Conservation (phyloP, 148 eudicot genomes). For the Rhododendron vialii region DNA sequence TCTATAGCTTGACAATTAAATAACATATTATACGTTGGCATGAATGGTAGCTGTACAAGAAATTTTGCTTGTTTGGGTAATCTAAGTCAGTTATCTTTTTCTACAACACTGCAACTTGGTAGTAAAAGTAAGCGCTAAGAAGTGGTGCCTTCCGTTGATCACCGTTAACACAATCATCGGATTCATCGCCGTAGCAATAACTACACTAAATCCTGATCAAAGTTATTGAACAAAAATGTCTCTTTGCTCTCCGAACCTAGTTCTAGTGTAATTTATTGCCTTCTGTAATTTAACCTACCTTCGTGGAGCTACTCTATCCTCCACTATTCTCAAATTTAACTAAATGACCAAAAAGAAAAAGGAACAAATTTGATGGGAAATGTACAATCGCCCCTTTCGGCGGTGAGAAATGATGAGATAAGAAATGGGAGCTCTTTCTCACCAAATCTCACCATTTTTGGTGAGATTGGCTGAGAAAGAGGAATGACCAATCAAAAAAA, state of each 20-base stretch:
- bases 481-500: not conserved
- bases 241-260: not conserved
- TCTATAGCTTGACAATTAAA: not conserved
- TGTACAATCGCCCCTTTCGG: not conserved
- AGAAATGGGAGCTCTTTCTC: not conserved
- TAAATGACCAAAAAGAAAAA: not conserved
- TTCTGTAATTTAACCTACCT: not conserved
- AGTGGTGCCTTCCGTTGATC: not conserved
- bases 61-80: not conserved
- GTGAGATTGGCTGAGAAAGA: not conserved
- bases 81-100: constrained; percentile 1
- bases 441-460: too few species aligned
- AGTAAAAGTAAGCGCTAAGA: not conserved
- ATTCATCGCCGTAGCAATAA: not conserved
- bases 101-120: not conserved
- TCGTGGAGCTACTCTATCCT: not conserved
- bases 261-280: not conserved
- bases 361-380: not conserved
- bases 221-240: not conserved
- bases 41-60: not conserved
- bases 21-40: not conserved
- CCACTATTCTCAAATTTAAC: not conserved
- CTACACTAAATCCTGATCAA: not conserved
- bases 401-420: not conserved
- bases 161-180: not conserved